Base-by-base conservation (phyloP, 192 early-diverging fungal species). In the Lunasporangiospora selenospora region DNA sequence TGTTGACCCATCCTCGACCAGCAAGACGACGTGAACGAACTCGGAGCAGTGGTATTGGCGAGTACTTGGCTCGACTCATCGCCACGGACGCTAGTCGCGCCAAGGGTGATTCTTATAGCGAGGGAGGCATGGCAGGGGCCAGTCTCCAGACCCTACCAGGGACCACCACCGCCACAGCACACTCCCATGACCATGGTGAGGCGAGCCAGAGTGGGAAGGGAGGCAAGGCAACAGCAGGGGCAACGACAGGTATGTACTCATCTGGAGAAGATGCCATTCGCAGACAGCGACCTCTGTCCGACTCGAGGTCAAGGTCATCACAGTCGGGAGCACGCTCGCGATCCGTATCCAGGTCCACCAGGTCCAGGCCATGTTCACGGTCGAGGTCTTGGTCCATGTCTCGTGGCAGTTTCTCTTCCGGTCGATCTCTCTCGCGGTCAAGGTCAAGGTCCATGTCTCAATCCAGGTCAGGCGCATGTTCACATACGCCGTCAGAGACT, bases 61-160 rank as follows among this genome's bases (percentile, higher is more conserved):
- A n/a, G n/a, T n/a, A n/a, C n/a, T n/a, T n/a, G n/a, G n/a, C n/a
- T n/a, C n/a, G n/a, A n/a, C n/a, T n/a, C n/a, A n/a, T n/a, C n/a
- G n/a, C n/a, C n/a, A n/a, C n/a, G n/a, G n/a, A n/a, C n/a, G n/a
- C n/a, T n/a, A n/a, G n/a, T n/a, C n/a, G n/a, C n/a, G n/a, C n/a
- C 51, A 53, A 69, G 52, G 39, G 58, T 30, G 58, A 69, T 4
- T 46, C 58, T 24, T 21, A 48, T 27, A 62, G 58, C 37, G 67
- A 71, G n/a, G n/a, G n/a, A 24, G 54, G 36, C 4, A 70, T 60
- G 43, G 49, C 56, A 1, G 33, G 30, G 10, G 23, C 47, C 18
- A 60, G 58, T 31, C 43, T 38, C 15, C 36, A 15, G 4, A 51
- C 51, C 4, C 61, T 47, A 29, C 40, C 58, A 47, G 53, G 52